Conservation (phyloP, 352 stramenopile genomes). For the Pythium diclinum region DNA sequence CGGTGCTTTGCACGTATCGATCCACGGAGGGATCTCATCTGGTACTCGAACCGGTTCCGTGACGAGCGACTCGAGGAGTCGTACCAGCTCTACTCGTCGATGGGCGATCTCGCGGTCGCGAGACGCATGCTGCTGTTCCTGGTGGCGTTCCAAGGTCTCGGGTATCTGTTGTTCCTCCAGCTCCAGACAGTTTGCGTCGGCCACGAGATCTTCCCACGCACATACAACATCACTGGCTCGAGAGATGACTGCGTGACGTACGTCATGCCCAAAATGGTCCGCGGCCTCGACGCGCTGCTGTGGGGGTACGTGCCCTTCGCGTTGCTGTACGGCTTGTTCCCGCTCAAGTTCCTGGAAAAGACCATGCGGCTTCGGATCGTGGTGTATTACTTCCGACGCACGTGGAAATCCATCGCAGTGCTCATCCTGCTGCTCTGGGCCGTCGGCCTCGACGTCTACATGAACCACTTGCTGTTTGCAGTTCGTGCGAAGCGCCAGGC, state of each 20-base stretch:
- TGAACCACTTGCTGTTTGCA: slow-evolving; percentile 48
- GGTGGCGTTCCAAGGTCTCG: slow-evolving; percentile 49
- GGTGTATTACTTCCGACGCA: slow-evolving; percentile 70
- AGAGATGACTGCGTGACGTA: slow-evolving; percentile 21
- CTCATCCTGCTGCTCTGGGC: slow-evolving; percentile 69
- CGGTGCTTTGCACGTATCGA: slow-evolving; percentile 52
- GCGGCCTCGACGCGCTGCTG: slow-evolving; percentile 29
- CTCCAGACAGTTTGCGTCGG: slow-evolving; percentile 28
- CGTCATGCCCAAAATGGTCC: slow-evolving; percentile 17
- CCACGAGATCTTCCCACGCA: neutral
- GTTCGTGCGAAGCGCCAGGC: slow-evolving; percentile 41
- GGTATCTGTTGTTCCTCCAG: slow-evolving; percentile 50
- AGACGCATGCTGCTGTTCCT: slow-evolving; percentile 60
- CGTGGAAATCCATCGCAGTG: slow-evolving; percentile 70
- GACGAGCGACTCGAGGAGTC: slow-evolving; percentile 70
- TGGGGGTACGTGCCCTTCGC: slow-evolving; percentile 67
- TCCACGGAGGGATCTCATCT: slow-evolving; percentile 46
- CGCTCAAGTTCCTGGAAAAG: slow-evolving; percentile 65
- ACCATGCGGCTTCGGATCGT: slow-evolving; percentile 65
- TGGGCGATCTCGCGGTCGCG: slow-evolving; percentile 54
- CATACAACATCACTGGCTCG: slow-evolving; percentile 2
- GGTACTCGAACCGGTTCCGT: slow-evolving; percentile 66
- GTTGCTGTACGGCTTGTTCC: slow-evolving; percentile 53
- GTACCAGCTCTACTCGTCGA: slow-evolving; percentile 81
- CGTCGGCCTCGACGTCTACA: slow-evolving; percentile 58